phyloP scores from a whole-genome alignment of 202 grass and related monocot species.

The Setaria viridis region DNA sequence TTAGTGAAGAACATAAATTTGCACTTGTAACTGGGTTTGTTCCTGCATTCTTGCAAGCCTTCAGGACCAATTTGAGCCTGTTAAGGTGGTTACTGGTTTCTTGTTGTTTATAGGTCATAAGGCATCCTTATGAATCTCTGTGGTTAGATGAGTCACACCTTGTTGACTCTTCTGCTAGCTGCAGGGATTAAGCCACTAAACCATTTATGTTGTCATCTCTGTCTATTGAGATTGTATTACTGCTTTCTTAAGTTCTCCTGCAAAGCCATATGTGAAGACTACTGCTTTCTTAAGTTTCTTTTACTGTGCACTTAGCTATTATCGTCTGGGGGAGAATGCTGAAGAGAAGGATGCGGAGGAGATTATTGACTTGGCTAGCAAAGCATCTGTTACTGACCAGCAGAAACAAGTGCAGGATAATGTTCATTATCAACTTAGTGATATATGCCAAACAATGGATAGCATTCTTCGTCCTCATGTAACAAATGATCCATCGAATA shows the following conservation, averaged over 20 bases:
- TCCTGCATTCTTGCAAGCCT: not conserved
- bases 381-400: constrained; percentile 82
- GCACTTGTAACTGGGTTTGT: constrained; percentile 12
- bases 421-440: constrained; percentile 75
- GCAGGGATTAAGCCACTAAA: not conserved
- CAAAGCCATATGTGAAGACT: not conserved
- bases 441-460: constrained; percentile 70
- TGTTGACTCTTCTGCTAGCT: constrained; percentile 18
- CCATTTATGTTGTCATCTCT: not conserved
- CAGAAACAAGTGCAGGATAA: constrained; percentile 91
- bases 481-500: constrained; percentile 15
- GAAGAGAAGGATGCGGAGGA: constrained; percentile 84
- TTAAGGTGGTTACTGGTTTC: constrained; percentile 16
- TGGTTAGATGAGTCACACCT: constrained; percentile 7
- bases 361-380: constrained; percentile 83
- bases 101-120: constrained; percentile 34
- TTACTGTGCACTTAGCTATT: constrained; percentile 66
- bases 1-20: not conserved
- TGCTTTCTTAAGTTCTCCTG: constrained; percentile 13
- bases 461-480: constrained; percentile 64
- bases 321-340: constrained; percentile 76
- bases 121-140: not conserved
- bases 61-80: not conserved
- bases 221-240: constrained; percentile 10
- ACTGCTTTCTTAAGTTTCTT: constrained; percentile 7